Evolutionary conservation across 768 basidiomycete genomes (phyloP), one percentile per base, ranked within the genome.

Genomic region (Hygrophoropsis aurantiaca): DNA sequence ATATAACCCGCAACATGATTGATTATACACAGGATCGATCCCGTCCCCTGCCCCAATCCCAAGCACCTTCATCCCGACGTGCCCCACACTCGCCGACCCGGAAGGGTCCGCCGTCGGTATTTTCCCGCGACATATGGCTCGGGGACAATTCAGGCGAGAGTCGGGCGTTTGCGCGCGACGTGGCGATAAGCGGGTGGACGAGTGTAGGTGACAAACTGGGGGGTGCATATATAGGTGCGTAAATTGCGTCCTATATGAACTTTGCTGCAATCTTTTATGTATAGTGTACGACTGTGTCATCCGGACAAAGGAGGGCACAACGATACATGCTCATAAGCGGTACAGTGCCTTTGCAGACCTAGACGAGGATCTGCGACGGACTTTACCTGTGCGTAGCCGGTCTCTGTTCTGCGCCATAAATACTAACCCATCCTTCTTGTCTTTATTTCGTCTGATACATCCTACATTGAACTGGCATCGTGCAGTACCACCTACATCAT

Each of bases 221-320:
- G n/a, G 75, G 77, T 0, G 85, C 82, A 0, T 88, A 87, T 57
- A 70, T 86, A 42, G 83, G 83, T 85, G 45, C 44, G 77, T 63
- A 7, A 18, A 11, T 5, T 15, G 15, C 5, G 19, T 16, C 23
- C 15, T 16, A 20, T n/a, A 46, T 26, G 19, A n/a, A 33, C 23
- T 21, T 13, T 34, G 18, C 46, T 46, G 36, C 16, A 19, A 40
- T 38, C 6, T 18, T 30, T 24, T 10, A 19, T 19, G 9, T 21
- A 5, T 45, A 77, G 85, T 86, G 9, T 88, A 86, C 56, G 85
- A 87, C 51, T 84, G 82, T 55, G 81, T 74, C 7, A 81, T 89
- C 43, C 77, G 71, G 21, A 87, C 84, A 0, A 82, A 80, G 61
- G 83, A 85, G 70, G 79, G 80, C 10, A 84, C 82, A 2, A 73